A percentile compares a stretch with the other conserved stretches of the same genome.
These are phyloP conservation scores for Sclerotiophoma versabilis DNA, from an alignment of 2,329 filamentous ascomycete species.

Conservation along the genomic window DNA sequence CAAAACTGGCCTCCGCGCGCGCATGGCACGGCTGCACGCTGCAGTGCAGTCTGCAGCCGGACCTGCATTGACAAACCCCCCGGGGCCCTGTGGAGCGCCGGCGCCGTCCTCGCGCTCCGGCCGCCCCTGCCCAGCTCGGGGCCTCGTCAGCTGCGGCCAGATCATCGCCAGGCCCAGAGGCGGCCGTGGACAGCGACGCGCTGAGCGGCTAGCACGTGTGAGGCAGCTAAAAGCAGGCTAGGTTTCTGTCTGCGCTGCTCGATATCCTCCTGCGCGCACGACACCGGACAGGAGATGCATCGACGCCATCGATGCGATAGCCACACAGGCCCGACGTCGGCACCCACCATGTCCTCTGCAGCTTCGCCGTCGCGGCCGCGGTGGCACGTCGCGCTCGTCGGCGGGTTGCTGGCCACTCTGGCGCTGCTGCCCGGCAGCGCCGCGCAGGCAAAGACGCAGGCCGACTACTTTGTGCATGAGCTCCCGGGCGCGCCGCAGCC, in stretches of 20 bases:
- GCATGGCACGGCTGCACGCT: background rate
- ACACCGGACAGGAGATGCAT: no score
- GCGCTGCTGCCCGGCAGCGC: slow-evolving; percentile 41
- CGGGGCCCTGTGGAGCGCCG: slow-evolving; percentile 2
- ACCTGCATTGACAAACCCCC: background rate
- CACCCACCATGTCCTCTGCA: slow-evolving; percentile 35
- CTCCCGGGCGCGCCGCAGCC: slow-evolving; percentile 85
- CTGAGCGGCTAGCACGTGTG: slow-evolving; percentile 16
- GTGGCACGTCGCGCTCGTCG: slow-evolving; percentile 45
- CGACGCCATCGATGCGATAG: slow-evolving; percentile 44
- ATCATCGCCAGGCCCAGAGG: slow-evolving; percentile 29
- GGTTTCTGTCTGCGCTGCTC: slow-evolving; percentile 1
- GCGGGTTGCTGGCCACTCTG: slow-evolving; percentile 40
- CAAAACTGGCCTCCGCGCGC: background rate
- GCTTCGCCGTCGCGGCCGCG: slow-evolving; percentile 31
- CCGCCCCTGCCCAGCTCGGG: slow-evolving; percentile 17
- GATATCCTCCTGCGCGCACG: background rate
- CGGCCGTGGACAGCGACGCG: slow-evolving; percentile 16
- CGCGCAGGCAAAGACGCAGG: slow-evolving; percentile 66
- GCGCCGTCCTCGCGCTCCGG: slow-evolving; percentile 1
- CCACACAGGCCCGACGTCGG: slow-evolving; percentile 33
- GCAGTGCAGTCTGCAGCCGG: background rate
- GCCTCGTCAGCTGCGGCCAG: slow-evolving; percentile 43
- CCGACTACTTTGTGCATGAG: slow-evolving; percentile 87
- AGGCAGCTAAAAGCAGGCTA: slow-evolving; percentile 1